phyloP scores from a whole-genome alignment of 495 filamentous ascomycete genomes.

The Podospora pseudocomata region DNA sequence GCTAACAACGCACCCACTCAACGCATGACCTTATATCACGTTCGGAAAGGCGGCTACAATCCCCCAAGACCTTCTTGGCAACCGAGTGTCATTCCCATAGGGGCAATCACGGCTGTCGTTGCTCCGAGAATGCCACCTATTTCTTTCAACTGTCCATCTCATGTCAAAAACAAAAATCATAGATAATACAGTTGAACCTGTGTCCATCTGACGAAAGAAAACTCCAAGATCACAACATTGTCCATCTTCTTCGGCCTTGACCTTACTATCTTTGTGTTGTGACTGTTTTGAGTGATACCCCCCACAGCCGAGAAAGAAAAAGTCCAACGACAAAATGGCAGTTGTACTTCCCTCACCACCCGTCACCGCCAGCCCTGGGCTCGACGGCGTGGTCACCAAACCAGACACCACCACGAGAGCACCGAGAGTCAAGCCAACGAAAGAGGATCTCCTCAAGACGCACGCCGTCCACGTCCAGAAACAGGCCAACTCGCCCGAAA shows the following conservation, averaged over 20 bases:
- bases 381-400: background rate
- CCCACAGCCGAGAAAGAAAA: background rate
- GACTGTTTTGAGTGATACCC: background rate
- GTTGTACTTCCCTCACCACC: conserved; percentile 8
- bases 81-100: conserved; percentile 28
- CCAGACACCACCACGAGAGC: background rate
- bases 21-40: background rate
- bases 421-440: conserved; percentile 20
- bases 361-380: background rate
- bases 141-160: background rate
- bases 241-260: background rate
- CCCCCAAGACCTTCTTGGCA: background rate
- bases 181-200: background rate
- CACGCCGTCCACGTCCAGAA: conserved; percentile 32
- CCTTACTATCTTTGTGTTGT: conserved; percentile 8
- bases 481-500: conserved; percentile 23
- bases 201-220: background rate
- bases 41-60: conserved; percentile 21
- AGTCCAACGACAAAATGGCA: conserved; percentile 9
- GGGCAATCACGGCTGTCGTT: conserved; percentile 29
- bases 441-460: conserved; percentile 32
- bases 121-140: conserved; percentile 37
- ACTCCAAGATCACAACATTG: background rate
- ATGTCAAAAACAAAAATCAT: background rate
- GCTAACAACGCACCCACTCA: background rate